Conservation (phyloP, 1,284 basidiomycete species). For the Albatrellus sp. region DNA sequence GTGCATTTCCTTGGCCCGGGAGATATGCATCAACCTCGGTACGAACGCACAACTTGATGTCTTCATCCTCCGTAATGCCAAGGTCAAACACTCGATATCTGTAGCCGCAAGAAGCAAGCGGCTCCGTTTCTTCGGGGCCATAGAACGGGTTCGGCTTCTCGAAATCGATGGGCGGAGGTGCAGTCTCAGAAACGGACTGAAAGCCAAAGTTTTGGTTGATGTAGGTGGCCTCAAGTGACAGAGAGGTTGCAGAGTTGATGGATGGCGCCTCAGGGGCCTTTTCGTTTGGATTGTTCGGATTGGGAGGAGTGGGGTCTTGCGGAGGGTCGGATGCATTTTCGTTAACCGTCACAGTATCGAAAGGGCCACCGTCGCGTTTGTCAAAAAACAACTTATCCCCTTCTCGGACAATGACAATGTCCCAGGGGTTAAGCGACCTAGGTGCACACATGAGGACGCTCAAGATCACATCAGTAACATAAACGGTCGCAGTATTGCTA, state of each 20-base stretch:
- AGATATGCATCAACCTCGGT: conserved; percentile 94
- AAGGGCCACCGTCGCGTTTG: conserved; percentile 96
- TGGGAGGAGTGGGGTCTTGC: conserved; percentile 69
- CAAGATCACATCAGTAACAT: conserved; percentile 93
- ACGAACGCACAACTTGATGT: conserved; percentile 84
- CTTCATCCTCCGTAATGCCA: conserved; percentile 80
- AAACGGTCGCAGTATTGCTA: conserved; percentile 75
- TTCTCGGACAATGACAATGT: conserved; percentile 90
- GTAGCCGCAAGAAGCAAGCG: conserved; percentile 91
- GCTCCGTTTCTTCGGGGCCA: conserved; percentile 87
- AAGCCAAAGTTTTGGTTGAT: conserved; percentile 99
- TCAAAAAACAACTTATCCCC: conserved; percentile 94
- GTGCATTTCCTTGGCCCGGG: conserved; percentile 51
- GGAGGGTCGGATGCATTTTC: conserved; percentile 98
- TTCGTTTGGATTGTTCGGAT: conserved; percentile 63
- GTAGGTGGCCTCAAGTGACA: conserved; percentile 96
- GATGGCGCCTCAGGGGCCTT: conserved; percentile 59
- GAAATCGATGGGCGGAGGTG: conserved; percentile 59
- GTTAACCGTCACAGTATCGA: conserved; percentile 97
- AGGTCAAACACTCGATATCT: conserved; percentile 96
- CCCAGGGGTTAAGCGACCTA: conserved; percentile 97
- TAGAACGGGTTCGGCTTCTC: conserved; percentile 92
- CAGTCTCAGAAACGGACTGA: conserved; percentile 79
- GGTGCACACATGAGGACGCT: conserved; percentile 94
- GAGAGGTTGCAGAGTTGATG: conserved; percentile 89